Evolutionary conservation across 345 rosid genomes (phyloP), one percentile per base, ranked within the genome.

Genomic region (Citrus medica): DNA sequence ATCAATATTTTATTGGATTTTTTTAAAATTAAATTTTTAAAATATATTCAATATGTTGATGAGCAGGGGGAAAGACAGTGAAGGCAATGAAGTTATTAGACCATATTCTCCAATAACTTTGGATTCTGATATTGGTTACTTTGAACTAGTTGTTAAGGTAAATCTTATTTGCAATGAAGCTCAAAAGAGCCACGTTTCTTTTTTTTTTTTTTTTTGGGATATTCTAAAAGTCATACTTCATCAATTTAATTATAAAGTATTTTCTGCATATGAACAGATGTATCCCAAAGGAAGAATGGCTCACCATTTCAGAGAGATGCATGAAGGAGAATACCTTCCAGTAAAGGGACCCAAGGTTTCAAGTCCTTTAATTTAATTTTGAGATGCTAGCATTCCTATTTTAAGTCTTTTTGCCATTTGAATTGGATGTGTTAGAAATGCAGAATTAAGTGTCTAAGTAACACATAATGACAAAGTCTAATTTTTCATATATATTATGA

Each of bases 281-380:
- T 87, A 89, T 73, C 86, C 92, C 1, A 80, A 82, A 66, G 90
- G 92, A 77, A 78, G 82, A 76, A 89, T 89, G 92, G 82, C 92
- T 42, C 92, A 87, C 74, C 90, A 89, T 75, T 89, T 89, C 62
- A 77, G 90, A 61, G 83, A 87, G 78, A 81, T 85, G 86, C 53
- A 64, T 0, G 83, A 74, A 56, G 88, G 90, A 48, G 88, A 84
- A 67, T 76, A 42, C 74, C 85, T 89, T 7, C 27, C 88, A 4
- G 88, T 89, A 3, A 86, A 79, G 78, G 92, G 92, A 53, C 90
- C 90, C n/a, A 81, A 79, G 92, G 92, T 89, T 42, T 42, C 14
- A 42, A 0, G 14, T 42, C 14, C 48, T 42, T 46, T 13, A 46
- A 46, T 46, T 46, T 46, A 13, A 46, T 46, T 42, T 42, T 42